These are phyloP conservation scores for Chalciporus chontae DNA, from an alignment of 768 basidiomycete species.

Conservation along the genomic window DNA sequence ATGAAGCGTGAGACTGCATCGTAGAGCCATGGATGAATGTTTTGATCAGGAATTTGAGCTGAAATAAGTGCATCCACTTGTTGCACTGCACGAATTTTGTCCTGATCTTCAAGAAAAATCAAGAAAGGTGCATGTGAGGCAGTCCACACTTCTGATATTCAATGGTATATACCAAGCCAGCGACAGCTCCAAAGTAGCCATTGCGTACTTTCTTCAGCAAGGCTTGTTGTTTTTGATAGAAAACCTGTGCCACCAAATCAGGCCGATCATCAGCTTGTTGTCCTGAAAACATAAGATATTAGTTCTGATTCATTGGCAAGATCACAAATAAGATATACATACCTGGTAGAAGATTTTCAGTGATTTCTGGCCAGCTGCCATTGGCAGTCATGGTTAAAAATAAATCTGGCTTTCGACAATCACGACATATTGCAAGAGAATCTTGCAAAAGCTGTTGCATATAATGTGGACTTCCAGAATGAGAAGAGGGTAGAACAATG, in stretches of 20 bases:
- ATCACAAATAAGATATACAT: not conserved
- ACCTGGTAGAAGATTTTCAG: slow-evolving; percentile 33
- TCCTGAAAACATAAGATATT: slow-evolving; percentile 4
- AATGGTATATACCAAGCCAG: slow-evolving; percentile 46
- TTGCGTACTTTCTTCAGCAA: slow-evolving; percentile 35
- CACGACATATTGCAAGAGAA: slow-evolving; percentile 40
- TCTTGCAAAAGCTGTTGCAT: slow-evolving; percentile 46
- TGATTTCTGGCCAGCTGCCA: slow-evolving; percentile 47
- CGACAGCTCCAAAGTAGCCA: slow-evolving; percentile 39
- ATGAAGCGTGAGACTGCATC: slow-evolving; percentile 22
- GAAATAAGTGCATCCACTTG: not conserved
- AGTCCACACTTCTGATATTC: slow-evolving; percentile 58
- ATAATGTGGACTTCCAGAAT: slow-evolving; percentile 38
- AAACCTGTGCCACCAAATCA: slow-evolving; percentile 45
- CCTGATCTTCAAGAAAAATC: slow-evolving; percentile 32
- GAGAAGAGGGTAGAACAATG: slow-evolving; percentile 44
- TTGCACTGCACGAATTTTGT: slow-evolving; percentile 34
- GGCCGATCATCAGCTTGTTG: slow-evolving; percentile 42
- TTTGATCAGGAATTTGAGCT: not conserved
- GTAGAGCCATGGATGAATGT: not conserved
- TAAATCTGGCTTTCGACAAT: slow-evolving; percentile 37
- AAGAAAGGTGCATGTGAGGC: slow-evolving; percentile 52
- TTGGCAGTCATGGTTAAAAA: slow-evolving; percentile 55
- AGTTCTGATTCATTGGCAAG: not conserved
- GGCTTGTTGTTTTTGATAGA: slow-evolving; percentile 39